These are phyloP conservation scores for Penicillium bialowiezense DNA, from an alignment of 495 filamentous ascomycete species.

Conservation along the genomic window DNA sequence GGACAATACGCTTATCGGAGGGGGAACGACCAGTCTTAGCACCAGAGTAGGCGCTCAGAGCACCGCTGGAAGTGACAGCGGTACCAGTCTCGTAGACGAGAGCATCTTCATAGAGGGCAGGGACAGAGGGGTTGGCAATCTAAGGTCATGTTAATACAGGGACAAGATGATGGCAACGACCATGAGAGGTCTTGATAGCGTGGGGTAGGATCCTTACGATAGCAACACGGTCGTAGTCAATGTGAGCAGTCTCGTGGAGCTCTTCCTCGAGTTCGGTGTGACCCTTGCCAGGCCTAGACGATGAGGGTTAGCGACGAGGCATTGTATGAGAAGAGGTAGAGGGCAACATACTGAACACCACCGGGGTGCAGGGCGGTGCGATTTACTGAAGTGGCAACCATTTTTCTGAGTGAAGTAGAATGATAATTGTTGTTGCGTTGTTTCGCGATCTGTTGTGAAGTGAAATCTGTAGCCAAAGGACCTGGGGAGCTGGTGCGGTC, in stretches of 20 bases:
- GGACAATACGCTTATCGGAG: constrained; percentile 93
- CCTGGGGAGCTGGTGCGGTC: constrained; percentile 44
- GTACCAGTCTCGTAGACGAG: constrained; percentile 97
- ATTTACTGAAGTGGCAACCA: constrained; percentile 81
- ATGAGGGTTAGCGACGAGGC: constrained; percentile 33
- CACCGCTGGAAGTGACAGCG: constrained; percentile 92
- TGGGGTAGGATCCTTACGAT: constrained; percentile 64
- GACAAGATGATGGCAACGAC: background rate
- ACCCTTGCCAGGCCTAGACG: constrained; percentile 69
- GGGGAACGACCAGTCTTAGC: constrained; percentile 97
- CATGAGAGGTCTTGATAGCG: too few species aligned
- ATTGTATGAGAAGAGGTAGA: constrained; percentile 10
- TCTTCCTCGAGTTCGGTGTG: constrained; percentile 98
- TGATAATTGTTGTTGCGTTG: constrained; percentile 64
- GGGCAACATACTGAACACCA: constrained; percentile 78
- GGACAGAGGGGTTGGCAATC: constrained; percentile 88
- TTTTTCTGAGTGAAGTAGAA: constrained; percentile 53
- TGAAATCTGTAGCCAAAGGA: constrained; percentile 56
- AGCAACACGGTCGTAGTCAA: constrained; percentile 97
- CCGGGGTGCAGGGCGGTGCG: constrained; percentile 85
- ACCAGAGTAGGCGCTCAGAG: constrained; percentile 94
- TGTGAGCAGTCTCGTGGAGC: constrained; percentile 96
- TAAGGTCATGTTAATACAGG: constrained; percentile 30
- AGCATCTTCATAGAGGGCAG: constrained; percentile 97
- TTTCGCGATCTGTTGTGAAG: constrained; percentile 57